Base-by-base conservation (phyloP, 306 rosid genomes). In the Rosa multiflora region DNA sequence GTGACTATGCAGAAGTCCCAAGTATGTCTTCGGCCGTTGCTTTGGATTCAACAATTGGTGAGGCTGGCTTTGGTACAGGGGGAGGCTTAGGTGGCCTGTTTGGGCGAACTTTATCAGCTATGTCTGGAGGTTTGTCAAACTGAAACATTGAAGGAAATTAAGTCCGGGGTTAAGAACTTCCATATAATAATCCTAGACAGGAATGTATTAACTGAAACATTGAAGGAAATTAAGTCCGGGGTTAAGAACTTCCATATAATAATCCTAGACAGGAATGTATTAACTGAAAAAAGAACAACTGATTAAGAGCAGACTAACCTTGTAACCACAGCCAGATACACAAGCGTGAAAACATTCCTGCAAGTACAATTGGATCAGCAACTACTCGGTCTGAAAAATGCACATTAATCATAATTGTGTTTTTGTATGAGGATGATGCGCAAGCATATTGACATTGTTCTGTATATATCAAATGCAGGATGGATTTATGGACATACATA, bases 331-430 rank as follows among this genome's bases (percentile, higher is more conserved):
- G 73, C 99, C 99, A 64, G 97, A 94, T 62, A 87, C 89, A 75
- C 99, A 92, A 72, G 99, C 97, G 72, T 77, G 88, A 80, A 94
- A 94, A 73, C 99, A 94, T 77, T 88, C 88, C 99, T 92, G 93
- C 35, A 78, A 66, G 75, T 20, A 79, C 68, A 81, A 78, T 79
- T 9, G 18, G 82, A 61, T 70, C 70, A 88, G 77, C 49, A 56
- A 76, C 78, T 70, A 81, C 40, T 63, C 78, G 11, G 43, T 66
- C 72, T 37, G 26, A 76, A n/a, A 69, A 83, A 44, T 52, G 40
- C 52, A 67, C 55, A 66, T 11, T 44, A 52, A 59, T 64, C 46
- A 8, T 73, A 67, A 67, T 49, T 62, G 5, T 67, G 67, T 32
- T 76, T n/a, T 52, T 6, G 66, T 3, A 73, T 58, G 2, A 20